Base-by-base conservation (phyloP, 2,329 filamentous ascomycete species). In the Herpotrichia juniperi region DNA sequence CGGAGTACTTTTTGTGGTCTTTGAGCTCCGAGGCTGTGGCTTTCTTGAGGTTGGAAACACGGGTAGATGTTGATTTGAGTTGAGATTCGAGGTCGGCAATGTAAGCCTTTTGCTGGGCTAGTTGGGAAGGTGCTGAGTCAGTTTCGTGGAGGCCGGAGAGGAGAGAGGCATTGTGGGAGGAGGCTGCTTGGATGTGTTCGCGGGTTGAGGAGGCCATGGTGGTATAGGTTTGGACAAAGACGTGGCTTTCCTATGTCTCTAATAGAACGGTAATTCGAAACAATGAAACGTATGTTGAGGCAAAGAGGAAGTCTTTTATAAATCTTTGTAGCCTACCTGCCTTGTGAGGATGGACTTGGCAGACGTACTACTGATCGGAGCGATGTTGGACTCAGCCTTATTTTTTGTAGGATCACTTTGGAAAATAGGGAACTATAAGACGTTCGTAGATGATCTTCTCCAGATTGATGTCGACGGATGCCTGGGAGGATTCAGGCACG, bases 1-100 rank as follows among this genome's bases (percentile, higher is more conserved):
- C 67, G 14, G 64, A 67, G 49, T 72, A 72, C 46, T 71, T 71
- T 35, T 68, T 68, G 52, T 71, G 66, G 25, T 71, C 68, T 42
- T 65, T 59, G 2, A 68, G 54, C 35, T 71, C 66, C 1, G 48
- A 22, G 1, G 49, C 48, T 2, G 67, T 67, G 24, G 58, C 62
- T 9, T 46, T 46, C 24, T 62, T 61, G 0, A 67, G 50, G 6
- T 54, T 53, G 8, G 56, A 42, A 7, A 63, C 62, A 11, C 54
- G 56, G 16, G 59, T 60, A 8, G 51, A 51, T 3, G 61, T 66
- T 4, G 35, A 52, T 8, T 45, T 34, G 30, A 68, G 58, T 39
- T 72, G 68, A 1, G 42, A 31, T 17, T 63, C 52, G 8, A 72
- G 61, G 21, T 71, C 66, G 9, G 47, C 46, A 40, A 72, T 54